Evolutionary conservation across 2,329 filamentous ascomycete genomes (phyloP).

Genomic region (Orbilia ellipsospora): DNA sequence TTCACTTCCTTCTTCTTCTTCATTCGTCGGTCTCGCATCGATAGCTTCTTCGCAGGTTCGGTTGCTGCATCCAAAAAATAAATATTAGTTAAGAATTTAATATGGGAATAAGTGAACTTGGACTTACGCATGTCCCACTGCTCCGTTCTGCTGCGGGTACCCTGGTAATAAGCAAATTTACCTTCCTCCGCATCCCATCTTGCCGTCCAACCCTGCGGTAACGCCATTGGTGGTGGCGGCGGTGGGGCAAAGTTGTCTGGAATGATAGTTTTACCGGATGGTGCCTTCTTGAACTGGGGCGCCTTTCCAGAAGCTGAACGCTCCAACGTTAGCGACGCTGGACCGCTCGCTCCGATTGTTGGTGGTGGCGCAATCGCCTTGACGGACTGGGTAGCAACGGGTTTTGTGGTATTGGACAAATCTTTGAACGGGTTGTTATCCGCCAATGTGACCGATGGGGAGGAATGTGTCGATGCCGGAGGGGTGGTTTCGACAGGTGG

Average conservation of each 20-base stretch:
- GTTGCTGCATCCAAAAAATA: conserved; percentile 16
- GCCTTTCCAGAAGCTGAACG: conserved; percentile 40
- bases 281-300: conserved; percentile 46
- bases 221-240: conserved; percentile 56
- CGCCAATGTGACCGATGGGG: conserved; percentile 34
- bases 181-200: conserved; percentile 56
- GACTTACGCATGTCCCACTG: conserved; percentile 57
- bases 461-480: conserved; percentile 40
- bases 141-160: conserved; percentile 55
- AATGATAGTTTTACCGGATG: conserved; percentile 33
- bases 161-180: conserved; percentile 57
- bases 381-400: conserved; percentile 6
- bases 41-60: conserved; percentile 52
- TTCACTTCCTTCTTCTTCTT: conserved; percentile 53
- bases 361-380: conserved; percentile 45
- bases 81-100: not conserved
- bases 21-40: conserved; percentile 50
- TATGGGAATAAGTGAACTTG: not conserved
- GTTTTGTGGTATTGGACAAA: conserved; percentile 11
- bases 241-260: conserved; percentile 55
- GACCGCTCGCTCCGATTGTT: not conserved
- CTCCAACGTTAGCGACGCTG: conserved; percentile 23
- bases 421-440: conserved; percentile 47
- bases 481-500: conserved; percentile 46
- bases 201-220: conserved; percentile 58